Evolutionary conservation across 176 grass and related monocot genomes (phyloP).

Genomic region (Musa beccarii): DNA sequence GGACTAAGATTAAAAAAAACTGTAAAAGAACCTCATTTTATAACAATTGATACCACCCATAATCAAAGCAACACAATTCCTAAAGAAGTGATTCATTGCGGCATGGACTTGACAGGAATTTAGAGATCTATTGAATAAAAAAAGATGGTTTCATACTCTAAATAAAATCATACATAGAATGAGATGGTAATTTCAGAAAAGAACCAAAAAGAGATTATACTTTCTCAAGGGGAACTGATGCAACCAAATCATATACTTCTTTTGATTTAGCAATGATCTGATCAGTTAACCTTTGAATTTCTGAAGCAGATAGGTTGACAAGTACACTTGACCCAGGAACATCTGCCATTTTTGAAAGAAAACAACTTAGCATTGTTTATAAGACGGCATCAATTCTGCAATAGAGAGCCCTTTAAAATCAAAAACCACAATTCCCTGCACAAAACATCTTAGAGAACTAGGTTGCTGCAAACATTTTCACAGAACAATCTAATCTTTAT

Average conservation of each 20-base stretch:
- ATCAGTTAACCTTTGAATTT: conserved; percentile 60
- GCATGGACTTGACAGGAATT: neutral
- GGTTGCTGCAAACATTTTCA: neutral
- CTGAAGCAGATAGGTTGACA: conserved; percentile 53
- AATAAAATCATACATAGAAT: neutral
- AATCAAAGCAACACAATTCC: neutral
- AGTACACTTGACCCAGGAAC: conserved; percentile 60
- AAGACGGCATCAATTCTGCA: neutral
- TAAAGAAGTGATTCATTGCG: neutral
- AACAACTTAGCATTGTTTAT: neutral
- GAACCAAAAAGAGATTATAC: conserved; percentile 27
- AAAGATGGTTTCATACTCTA: neutral
- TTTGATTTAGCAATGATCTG: conserved; percentile 68
- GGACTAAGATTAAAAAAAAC: neutral
- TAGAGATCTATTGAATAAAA: neutral
- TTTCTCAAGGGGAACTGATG: conserved; percentile 67
- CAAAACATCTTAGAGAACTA: neutral
- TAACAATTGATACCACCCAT: neutral
- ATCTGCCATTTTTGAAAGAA: conserved; percentile 32
- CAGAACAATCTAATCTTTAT: neutral
- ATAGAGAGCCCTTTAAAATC: neutral
- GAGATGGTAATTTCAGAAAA: neutral
- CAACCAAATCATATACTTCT: conserved; percentile 70
- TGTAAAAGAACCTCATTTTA: neutral
- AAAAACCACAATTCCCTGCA: neutral